Percentiles rank a stretch among this genome's conserved stretches.
phyloP scores from a whole-genome alignment of 176 grass and related monocot genomes.

The Carex cristatella region DNA sequence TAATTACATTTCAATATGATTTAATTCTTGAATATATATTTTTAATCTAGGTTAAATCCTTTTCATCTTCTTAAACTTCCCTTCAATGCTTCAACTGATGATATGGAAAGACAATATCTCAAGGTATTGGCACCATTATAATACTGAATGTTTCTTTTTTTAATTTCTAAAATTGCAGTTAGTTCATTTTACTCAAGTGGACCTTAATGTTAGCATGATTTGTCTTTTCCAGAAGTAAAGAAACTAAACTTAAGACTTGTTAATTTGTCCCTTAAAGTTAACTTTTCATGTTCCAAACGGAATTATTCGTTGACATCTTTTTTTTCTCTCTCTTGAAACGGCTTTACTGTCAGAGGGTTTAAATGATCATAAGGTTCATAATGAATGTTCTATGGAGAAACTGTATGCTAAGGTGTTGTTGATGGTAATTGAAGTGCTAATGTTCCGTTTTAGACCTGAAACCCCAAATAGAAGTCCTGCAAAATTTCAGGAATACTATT shows the following conservation, averaged over 20 bases:
- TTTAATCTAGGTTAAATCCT: conserved; percentile 67
- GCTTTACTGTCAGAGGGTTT: too few species aligned
- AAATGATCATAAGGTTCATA: too few species aligned
- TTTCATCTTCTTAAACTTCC: conserved; percentile 93
- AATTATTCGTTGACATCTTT: neutral
- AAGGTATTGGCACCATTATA: conserved; percentile 74
- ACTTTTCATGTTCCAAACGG: neutral
- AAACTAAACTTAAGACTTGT: neutral
- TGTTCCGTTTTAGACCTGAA: neutral
- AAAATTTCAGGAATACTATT: neutral
- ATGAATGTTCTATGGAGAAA: too few species aligned
- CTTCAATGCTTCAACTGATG: conserved; percentile 72
- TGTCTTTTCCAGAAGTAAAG: neutral
- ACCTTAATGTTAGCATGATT: neutral
- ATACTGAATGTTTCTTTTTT: too few species aligned
- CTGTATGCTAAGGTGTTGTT: too few species aligned
- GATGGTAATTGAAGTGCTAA: too few species aligned
- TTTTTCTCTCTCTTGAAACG: neutral
- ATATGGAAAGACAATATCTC: conserved; percentile 95
- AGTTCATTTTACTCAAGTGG: too few species aligned
- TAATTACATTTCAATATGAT: neutral
- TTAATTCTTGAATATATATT: conserved; percentile 19
- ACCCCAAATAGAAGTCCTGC: neutral
- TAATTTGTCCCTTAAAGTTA: neutral
- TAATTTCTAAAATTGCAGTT: too few species aligned